These are phyloP conservation scores for Prinsepia uniflora DNA, from an alignment of 306 rosid species.

Conservation along the genomic window DNA sequence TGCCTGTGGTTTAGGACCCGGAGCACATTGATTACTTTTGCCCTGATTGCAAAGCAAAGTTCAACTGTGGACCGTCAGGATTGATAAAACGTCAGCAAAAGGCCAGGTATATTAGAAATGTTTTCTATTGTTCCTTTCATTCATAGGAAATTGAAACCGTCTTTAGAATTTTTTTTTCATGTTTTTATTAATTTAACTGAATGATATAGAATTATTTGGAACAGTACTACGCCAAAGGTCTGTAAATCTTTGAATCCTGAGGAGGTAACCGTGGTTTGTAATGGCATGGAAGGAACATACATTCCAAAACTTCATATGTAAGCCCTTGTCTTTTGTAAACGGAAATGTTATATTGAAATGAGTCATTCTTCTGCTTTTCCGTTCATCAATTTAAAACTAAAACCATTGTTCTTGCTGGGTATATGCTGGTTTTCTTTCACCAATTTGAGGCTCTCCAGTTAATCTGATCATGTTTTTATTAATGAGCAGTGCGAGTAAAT, in stretches of 20 bases:
- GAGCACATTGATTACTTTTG: constrained; percentile 73
- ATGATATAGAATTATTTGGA: constrained; percentile 22
- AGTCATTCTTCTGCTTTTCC: neutral
- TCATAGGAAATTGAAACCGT: constrained; percentile 5
- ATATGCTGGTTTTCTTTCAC: neutral
- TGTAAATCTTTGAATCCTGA: constrained; percentile 46
- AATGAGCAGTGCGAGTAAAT: neutral
- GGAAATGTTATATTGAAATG: constrained; percentile 7
- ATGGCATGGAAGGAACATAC: constrained; percentile 88
- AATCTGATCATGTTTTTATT: neutral
- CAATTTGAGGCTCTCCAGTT: neutral
- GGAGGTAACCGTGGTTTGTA: constrained; percentile 73
- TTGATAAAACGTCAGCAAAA: constrained; percentile 38
- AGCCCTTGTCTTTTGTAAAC: constrained; percentile 35
- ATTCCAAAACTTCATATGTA: constrained; percentile 82
- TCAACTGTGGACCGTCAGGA: constrained; percentile 36
- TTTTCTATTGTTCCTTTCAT: constrained; percentile 18
- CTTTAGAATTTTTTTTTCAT: constrained; percentile 2
- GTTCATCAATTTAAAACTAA: neutral
- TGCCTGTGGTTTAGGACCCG: constrained; percentile 51
- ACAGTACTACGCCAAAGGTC: constrained; percentile 46
- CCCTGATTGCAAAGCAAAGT: constrained; percentile 74
- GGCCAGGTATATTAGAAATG: constrained; percentile 43
- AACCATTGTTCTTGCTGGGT: neutral
- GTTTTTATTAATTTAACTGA: constrained; percentile 20